A percentile compares a stretch with the other conserved stretches of the same genome.
Evolutionary conservation across 768 basidiomycete species (phyloP).

Genomic region (Porpolomopsis calyptriformis): DNA sequence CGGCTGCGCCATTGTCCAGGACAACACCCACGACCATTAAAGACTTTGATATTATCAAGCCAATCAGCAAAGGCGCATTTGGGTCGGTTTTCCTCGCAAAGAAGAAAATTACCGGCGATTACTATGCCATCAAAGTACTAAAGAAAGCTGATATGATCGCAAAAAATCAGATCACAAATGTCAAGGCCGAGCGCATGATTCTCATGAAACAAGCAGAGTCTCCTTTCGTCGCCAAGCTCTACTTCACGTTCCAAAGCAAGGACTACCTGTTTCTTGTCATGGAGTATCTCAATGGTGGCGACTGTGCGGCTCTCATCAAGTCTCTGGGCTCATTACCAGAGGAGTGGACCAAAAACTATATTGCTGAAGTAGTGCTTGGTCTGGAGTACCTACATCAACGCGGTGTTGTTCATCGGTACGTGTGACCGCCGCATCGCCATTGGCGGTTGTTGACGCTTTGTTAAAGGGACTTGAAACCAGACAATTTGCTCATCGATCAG

Average conservation of each 20-base stretch:
- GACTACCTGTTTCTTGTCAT: constrained; percentile 98
- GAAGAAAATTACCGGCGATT: constrained; percentile 97
- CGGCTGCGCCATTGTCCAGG: constrained; percentile 65
- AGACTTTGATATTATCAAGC: constrained; percentile 99
- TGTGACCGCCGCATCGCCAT: constrained; percentile 2
- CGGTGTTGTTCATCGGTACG: constrained; percentile 93
- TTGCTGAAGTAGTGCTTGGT: constrained; percentile 92
- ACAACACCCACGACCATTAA: constrained; percentile 88
- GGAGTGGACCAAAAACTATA: constrained; percentile 94
- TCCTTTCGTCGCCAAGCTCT: constrained; percentile 94
- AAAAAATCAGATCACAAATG: constrained; percentile 99
- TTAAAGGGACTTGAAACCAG: constrained; percentile 88
- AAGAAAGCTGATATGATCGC: constrained; percentile 99
- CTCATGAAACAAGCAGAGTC: constrained; percentile 99
- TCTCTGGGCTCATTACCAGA: constrained; percentile 87
- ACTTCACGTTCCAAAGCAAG: constrained; percentile 99
- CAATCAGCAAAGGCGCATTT: constrained; percentile 97
- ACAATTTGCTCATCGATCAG: constrained; percentile 94
- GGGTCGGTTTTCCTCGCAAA: constrained; percentile 97
- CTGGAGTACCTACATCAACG: constrained; percentile 94
- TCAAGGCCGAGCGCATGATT: constrained; percentile 99
- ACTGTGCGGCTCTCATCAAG: constrained; percentile 96
- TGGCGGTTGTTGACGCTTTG: not conserved
- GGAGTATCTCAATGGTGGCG: constrained; percentile 98
- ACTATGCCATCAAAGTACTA: constrained; percentile 98